Evolutionary conservation across 208 protist species (phyloP).

Genomic region (Phytomonas serpens): DNA sequence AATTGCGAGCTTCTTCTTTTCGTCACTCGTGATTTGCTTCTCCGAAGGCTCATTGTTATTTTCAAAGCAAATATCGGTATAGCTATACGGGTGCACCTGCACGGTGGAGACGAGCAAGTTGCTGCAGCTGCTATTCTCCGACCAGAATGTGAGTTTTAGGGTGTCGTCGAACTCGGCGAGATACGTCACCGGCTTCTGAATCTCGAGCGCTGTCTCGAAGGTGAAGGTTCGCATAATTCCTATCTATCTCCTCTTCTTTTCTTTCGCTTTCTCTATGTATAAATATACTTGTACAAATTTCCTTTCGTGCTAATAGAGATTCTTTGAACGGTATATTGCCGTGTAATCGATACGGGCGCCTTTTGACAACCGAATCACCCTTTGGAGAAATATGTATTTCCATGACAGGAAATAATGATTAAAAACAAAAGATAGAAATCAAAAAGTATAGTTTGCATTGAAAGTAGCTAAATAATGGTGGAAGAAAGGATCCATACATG

Average conservation of each 20-base stretch:
- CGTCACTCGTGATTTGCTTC: constrained; percentile 14
- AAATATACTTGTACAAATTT: background rate
- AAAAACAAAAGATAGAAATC: background rate
- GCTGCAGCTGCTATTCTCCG: constrained; percentile 9
- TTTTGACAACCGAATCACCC: background rate
- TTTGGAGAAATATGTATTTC: background rate
- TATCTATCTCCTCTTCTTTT: background rate
- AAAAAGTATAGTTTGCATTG: background rate
- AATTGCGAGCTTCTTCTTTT: constrained; percentile 24
- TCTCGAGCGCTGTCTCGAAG: constrained; percentile 19
- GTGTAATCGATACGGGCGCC: background rate
- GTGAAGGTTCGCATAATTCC: constrained; percentile 14
- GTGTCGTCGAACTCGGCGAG: constrained; percentile 34
- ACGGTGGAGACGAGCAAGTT: constrained; percentile 27
- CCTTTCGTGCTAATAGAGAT: background rate
- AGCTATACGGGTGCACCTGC: constrained; percentile 44
- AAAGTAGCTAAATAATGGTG: background rate
- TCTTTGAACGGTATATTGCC: background rate
- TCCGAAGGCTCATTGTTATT: constrained; percentile 4
- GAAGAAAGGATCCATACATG: background rate
- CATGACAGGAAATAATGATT: background rate
- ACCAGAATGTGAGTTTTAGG: constrained; percentile 25
- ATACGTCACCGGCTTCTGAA: constrained; percentile 20
- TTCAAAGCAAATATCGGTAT: constrained; percentile 34
- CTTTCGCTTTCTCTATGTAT: background rate